phyloP scores from a whole-genome alignment of 805 yeast genomes.

The Candida alai region DNA sequence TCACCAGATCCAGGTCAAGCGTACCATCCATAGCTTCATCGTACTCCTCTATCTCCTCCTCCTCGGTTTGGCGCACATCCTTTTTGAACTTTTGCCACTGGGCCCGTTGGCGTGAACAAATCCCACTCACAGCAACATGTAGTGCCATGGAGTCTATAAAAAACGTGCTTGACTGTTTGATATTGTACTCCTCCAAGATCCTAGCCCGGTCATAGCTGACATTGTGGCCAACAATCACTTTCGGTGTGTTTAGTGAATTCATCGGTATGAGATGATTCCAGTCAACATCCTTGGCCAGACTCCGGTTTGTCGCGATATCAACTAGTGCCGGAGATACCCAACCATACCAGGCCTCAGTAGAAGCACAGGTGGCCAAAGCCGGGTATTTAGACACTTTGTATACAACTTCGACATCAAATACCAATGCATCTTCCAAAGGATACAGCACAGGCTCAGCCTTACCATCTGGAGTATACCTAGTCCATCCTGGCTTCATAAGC shows the following conservation, averaged over 20 bases:
- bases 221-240: conserved; percentile 83
- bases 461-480: conserved; percentile 55
- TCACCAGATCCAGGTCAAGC: not conserved
- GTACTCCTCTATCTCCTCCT: conserved; percentile 3
- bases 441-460: conserved; percentile 54
- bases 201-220: conserved; percentile 89
- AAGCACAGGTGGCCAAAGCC: conserved; percentile 74
- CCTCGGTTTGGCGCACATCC: conserved; percentile 17
- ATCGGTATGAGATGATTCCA: conserved; percentile 75
- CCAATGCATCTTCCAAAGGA: conserved; percentile 70
- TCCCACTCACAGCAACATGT: conserved; percentile 86
- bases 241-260: conserved; percentile 44
- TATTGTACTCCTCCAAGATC: conserved; percentile 74
- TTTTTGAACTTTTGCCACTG: conserved; percentile 63
- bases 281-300: conserved; percentile 13
- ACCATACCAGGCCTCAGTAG: conserved; percentile 80
- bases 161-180: conserved; percentile 66
- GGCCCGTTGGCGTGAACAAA: conserved; percentile 88
- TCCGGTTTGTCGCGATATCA: conserved; percentile 40
- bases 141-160: conserved; percentile 89
- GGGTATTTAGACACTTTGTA: conserved; percentile 75
- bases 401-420: conserved; percentile 86
- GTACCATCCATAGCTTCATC: not conserved
- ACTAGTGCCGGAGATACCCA: conserved; percentile 91
- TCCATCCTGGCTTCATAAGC: conserved; percentile 74